phyloP scores from a whole-genome alignment of 2,329 filamentous ascomycete genomes.

The Colletotrichum musae region DNA sequence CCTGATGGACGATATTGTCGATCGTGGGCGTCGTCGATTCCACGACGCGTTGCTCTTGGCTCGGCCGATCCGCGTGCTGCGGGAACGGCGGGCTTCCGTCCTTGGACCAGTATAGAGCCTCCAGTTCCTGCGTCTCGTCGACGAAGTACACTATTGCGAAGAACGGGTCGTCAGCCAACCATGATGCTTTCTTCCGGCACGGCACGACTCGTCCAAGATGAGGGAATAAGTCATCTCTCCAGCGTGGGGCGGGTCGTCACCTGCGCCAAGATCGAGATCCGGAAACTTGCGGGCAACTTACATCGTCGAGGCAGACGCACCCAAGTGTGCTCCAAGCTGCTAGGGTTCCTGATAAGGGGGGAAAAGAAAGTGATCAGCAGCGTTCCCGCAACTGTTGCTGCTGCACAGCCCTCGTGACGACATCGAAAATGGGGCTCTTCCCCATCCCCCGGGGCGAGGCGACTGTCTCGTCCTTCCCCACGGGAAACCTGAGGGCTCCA shows the following conservation, averaged over 20 bases:
- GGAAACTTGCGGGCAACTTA: slow-evolving; percentile 20
- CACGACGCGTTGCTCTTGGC: not conserved
- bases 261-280: not conserved
- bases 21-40: not conserved
- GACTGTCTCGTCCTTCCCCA: no score
- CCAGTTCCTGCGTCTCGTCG: slow-evolving; percentile 35
- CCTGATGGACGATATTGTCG: slow-evolving; percentile 8
- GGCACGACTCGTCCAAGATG: not conserved
- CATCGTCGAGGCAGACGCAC: slow-evolving; percentile 34
- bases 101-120: slow-evolving; percentile 33
- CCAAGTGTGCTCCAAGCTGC: slow-evolving; percentile 17
- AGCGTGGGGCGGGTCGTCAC: not conserved
- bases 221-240: not conserved
- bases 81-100: slow-evolving; percentile 5
- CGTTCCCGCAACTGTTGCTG: slow-evolving; percentile 6
- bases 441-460: not conserved
- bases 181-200: not conserved
- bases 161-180: slow-evolving; percentile 11
- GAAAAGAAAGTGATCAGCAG: slow-evolving; percentile 21
- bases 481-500: no score
- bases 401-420: slow-evolving; percentile 20
- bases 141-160: slow-evolving; percentile 24
- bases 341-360: slow-evolving; percentile 17
- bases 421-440: slow-evolving; percentile 1
- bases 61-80: not conserved